Evolutionary conservation across 345 rosid genomes (phyloP), one percentile per base, ranked within the genome.

Genomic region (Salix suchowensis): DNA sequence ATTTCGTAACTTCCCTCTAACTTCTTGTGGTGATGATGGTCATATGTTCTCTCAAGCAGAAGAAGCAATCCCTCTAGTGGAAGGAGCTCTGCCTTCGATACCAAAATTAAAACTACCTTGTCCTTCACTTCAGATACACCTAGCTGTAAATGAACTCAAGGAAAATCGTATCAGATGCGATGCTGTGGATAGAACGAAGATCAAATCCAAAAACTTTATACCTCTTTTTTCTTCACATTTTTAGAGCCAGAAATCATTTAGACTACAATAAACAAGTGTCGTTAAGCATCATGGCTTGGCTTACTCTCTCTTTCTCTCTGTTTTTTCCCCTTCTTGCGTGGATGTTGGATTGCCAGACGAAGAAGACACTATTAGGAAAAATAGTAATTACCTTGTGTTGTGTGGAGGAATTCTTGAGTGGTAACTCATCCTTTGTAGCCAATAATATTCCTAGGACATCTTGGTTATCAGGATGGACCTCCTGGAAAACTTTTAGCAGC

Each of bases 11-110:
- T 70, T 70, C 72, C 82, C 64, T 88, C 82, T 30, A 81, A 67
- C 58, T 78, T 80, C 65, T 76, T 76, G 62, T 72, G 82, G 48
- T 82, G 55, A 2, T 90, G 88, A 72, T 80, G 87, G 67, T 88
- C 84, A 19, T 86, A 81, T 77, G 89, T 81, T 77, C 86, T 96
- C 61, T 91, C 94, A 70, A 87, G 83, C 44, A 92, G 87, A 65
- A 89, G 87, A 74, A 88, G 81, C 60, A 91, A 62, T 52, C 80
- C 83, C 76, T 92, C 96, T 46, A 82, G 65, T 24, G 90, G 81
- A 67, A 81, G 86, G 39, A 83, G 87, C 74, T 87, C 86, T 62
- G 91, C 85, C 62, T 88, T 87, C 72, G 97, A 88, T 81, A 94
- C 21, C 77, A 92, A 75, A 73, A 94, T 88, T 34, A 94, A 50